Base-by-base conservation (phyloP, 2,329 filamentous ascomycete genomes). In the Talaromyces islandicus region DNA sequence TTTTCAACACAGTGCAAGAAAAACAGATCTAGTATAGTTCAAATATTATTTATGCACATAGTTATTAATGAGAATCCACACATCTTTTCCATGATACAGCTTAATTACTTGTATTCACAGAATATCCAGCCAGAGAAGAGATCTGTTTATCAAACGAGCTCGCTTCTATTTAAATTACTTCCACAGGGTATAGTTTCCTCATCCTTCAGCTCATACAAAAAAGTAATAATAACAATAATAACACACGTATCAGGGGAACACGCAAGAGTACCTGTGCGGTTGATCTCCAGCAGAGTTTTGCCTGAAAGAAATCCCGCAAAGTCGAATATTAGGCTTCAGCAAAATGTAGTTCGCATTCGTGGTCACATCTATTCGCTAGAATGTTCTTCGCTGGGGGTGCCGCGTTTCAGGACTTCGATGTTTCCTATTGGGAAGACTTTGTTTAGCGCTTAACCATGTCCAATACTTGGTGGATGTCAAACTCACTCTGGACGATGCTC, bases 401-500 rank as follows among this genome's bases (percentile, higher is more conserved):
- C 69, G n/a, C 72, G 71, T 59, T 64, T 70, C 54, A 75, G 72
- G 46, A 74, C 68, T 64, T 75, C 73, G 29, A 75, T 56, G 21
- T 62, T 63, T 55, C 68, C 73, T 75, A 35, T 54, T 38, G 21
- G 11, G 24, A 32, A 14, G 35, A 60, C 17, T n/a, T 32, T 38
- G 10, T 25, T 59, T 32, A 59, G 56, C 32, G 41, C 14, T 21
- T 12, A 51, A 17, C 46, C 27, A 24, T 46, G n/a, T 30, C 32
- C 7, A 25, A 32, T 17, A 25, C 53, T 24, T 21, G 19, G 24
- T 17, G 50, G 10, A 48, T 3, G 19, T 19, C 21, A 48, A 30
- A 68, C 90, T 70, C 86, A 96, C 93, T 88, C 79, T 96, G 91
- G 56, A 88, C 75, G 68, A 97, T 81, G 75, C 80, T 92, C 70